Conservation (phyloP, 306 rosid species). For the Ormosia semicastrata region DNA sequence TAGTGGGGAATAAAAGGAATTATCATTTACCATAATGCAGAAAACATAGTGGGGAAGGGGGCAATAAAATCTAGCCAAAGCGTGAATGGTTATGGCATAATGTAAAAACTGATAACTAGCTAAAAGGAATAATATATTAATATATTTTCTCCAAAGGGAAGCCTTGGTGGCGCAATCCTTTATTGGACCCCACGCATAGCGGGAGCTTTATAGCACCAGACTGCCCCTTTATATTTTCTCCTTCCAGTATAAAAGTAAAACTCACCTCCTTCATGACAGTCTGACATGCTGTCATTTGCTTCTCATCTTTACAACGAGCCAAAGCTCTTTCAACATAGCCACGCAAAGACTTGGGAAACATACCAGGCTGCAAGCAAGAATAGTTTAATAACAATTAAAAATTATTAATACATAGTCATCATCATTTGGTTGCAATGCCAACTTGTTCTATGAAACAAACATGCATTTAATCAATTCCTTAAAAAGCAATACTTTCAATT, state of each 20-base stretch:
- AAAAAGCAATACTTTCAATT: neutral
- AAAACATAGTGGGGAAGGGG: neutral
- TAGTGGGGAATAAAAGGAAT: too few species aligned
- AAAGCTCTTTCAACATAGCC: conserved; percentile 96
- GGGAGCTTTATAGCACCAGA: too few species aligned
- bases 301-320: conserved; percentile 92
- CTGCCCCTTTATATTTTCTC: neutral
- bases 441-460: conserved; percentile 10
- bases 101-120: neutral
- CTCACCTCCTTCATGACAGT: conserved; percentile 85
- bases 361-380: conserved; percentile 71
- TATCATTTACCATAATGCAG: neutral
- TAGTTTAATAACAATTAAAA: conserved; percentile 20
- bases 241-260: conserved; percentile 3
- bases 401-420: neutral
- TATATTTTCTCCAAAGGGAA: too few species aligned
- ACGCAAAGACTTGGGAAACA: conserved; percentile 86
- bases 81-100: neutral
- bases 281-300: conserved; percentile 79
- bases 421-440: conserved; percentile 3
- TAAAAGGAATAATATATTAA: neutral
- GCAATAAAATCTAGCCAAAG: neutral
- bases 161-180: too few species aligned
- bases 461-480: neutral
- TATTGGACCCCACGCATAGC: too few species aligned